phyloP scores from a whole-genome alignment of 208 protist species.

The Trichomonas gallinae region DNA sequence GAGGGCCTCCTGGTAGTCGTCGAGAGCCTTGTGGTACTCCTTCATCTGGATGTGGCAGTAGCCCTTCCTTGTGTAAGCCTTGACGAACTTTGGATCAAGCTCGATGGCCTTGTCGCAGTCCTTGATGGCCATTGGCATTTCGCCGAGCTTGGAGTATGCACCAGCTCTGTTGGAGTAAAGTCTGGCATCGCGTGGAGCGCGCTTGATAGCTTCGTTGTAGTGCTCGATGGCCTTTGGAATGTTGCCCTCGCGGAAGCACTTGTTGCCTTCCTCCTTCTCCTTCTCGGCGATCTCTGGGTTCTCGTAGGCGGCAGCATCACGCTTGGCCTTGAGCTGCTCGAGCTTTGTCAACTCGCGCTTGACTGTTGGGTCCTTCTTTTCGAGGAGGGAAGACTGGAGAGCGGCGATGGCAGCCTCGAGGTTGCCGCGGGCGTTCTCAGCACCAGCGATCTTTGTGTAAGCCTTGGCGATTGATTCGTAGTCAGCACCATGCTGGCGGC shows the following conservation, averaged over 20 bases:
- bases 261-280: constrained; percentile 25
- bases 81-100: constrained; percentile 28
- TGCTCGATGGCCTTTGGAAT: constrained; percentile 19
- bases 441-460: not conserved
- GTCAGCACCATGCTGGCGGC: not conserved
- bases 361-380: not conserved
- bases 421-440: not conserved
- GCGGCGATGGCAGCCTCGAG: not conserved
- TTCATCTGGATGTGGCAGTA: constrained; percentile 26
- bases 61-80: constrained; percentile 27
- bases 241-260: constrained; percentile 22
- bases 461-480: not conserved
- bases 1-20: constrained; percentile 15
- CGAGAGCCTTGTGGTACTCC: constrained; percentile 27
- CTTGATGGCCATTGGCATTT: constrained; percentile 23
- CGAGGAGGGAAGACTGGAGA: not conserved
- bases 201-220: constrained; percentile 27
- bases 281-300: constrained; percentile 9
- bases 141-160: constrained; percentile 27
- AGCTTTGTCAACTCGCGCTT: not conserved
- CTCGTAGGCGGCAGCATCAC: not conserved
- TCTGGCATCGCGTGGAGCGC: not conserved
- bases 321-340: not conserved
- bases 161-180: constrained; percentile 28
- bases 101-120: constrained; percentile 23